Evolutionary conservation across 352 stramenopile species (phyloP).

Genomic region (Globisporangium orthogonon): DNA sequence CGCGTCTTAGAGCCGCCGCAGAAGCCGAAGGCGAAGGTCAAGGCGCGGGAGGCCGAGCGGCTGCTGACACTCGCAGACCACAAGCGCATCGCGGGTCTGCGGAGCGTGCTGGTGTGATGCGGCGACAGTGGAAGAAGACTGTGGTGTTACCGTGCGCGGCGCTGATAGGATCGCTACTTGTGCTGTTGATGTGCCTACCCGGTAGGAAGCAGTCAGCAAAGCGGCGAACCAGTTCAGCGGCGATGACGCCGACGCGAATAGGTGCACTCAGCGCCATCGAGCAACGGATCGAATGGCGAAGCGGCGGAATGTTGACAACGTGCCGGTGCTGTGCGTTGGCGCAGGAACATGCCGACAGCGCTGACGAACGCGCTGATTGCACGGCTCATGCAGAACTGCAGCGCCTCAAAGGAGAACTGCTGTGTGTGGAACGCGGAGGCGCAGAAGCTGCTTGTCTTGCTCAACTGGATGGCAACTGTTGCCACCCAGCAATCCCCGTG

Average conservation of each 20-base stretch:
- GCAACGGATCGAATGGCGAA: background rate
- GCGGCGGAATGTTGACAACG: background rate
- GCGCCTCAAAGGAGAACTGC: slow-evolving; percentile 36
- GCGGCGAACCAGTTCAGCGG: background rate
- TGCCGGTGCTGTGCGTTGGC: background rate
- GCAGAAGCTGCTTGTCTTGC: slow-evolving; percentile 36
- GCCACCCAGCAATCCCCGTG: background rate
- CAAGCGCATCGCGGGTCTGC: slow-evolving; percentile 50
- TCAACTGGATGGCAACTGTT: slow-evolving; percentile 43
- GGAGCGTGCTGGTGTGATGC: slow-evolving; percentile 23
- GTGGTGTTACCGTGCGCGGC: too few species aligned
- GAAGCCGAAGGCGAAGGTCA: background rate
- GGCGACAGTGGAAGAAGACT: background rate
- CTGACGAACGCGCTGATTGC: slow-evolving; percentile 32
- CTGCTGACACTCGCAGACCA: slow-evolving; percentile 46
- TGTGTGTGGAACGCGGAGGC: slow-evolving; percentile 49
- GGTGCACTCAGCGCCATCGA: background rate
- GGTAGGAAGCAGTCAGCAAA: background rate
- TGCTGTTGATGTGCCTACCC: background rate
- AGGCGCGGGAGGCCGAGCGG: slow-evolving; percentile 7
- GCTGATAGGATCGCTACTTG: background rate
- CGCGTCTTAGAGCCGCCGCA: background rate
- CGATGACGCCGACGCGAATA: background rate
- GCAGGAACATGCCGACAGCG: slow-evolving; percentile 38
- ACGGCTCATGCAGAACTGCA: slow-evolving; percentile 35